Base-by-base conservation (phyloP, 2,329 filamentous ascomycete genomes). In the Fusarium sp. region DNA sequence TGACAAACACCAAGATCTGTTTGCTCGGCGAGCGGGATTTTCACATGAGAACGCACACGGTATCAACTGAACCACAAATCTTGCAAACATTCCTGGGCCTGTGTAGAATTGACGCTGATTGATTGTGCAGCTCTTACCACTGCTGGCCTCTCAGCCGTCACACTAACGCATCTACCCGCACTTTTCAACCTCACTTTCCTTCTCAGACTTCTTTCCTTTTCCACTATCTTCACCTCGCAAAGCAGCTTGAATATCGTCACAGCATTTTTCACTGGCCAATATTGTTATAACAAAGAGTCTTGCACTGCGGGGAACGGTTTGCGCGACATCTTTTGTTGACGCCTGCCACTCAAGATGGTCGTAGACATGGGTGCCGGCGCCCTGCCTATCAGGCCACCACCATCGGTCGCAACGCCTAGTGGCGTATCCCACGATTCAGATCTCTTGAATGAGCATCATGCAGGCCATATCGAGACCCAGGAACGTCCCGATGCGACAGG, bases 111-210 rank as follows among this genome's bases (percentile, higher is more conserved):
- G n/a, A 57, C 32, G 20, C 54, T 37, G 52, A 37, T 35, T 34
- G 34, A 57, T 50, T 30, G 59, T 23, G 32, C 30, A 23, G 14
- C 20, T 50, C 32, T 20, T 41, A 27, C 23, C 41, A 59, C 39
- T 60, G 54, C 52, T 54, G 57, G 27, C 63, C 25, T 34, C 56
- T 25, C 37, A 27, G 25, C 10, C 11, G 34, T 66, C 34, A 20
- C 34, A 61, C 56, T 52, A 66, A 61, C 30, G 56, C 56, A 61
- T 32, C 16, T 45, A 50, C 45, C 56, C 64, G 56, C 34, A n/a
- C 57, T 39, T 25, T 61, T 37, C 11, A 32, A 34, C 64, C 50
- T 66, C 43, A 41, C 56, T 18, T 50, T 27, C 48, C 27, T 11
- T 20, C 16, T 23, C 32, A 39, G 18, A 25, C 18, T 66, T 23